phyloP scores from a whole-genome alignment of 345 rosid species.

The Ceriops zippeliana region DNA sequence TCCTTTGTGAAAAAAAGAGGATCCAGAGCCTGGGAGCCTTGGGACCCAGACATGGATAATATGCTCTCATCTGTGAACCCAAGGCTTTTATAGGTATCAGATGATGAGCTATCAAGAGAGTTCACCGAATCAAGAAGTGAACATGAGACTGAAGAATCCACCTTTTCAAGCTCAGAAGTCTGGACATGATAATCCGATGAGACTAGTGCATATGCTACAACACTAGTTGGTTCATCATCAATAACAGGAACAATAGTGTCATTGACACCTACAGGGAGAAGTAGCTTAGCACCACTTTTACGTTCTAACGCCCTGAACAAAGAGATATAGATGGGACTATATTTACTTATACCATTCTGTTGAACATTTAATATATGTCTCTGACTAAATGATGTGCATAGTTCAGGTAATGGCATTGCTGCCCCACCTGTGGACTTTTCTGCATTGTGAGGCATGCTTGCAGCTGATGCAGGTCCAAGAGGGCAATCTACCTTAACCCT shows the following conservation, averaged over 20 bases:
- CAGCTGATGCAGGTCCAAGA: slow-evolving; percentile 19
- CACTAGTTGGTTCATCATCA: slow-evolving; percentile 32
- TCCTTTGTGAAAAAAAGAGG: slow-evolving; percentile 18
- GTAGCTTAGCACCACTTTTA: slow-evolving; percentile 13
- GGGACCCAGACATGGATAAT: slow-evolving; percentile 25
- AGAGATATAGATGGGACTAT: slow-evolving; percentile 17
- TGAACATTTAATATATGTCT: slow-evolving; percentile 39
- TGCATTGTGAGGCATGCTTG: slow-evolving; percentile 22
- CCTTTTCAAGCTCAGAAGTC: slow-evolving; percentile 57
- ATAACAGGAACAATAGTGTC: slow-evolving; percentile 24
- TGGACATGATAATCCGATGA: slow-evolving; percentile 42
- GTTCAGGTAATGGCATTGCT: slow-evolving; percentile 43
- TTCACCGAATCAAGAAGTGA: slow-evolving; percentile 55
- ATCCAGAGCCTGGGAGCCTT: slow-evolving; percentile 23
- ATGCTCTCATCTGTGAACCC: slow-evolving; percentile 24
- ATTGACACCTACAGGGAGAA: slow-evolving; percentile 24
- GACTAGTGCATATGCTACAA: slow-evolving; percentile 24
- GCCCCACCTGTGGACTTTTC: slow-evolving; percentile 22
- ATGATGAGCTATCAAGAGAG: slow-evolving; percentile 18
- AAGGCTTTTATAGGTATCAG: slow-evolving; percentile 24
- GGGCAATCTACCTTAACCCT: slow-evolving; percentile 13
- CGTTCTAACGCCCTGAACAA: slow-evolving; percentile 15
- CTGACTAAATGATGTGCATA: slow-evolving; percentile 41
- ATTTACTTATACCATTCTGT: slow-evolving; percentile 48
- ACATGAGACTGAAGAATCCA: slow-evolving; percentile 38